Evolutionary conservation across 2,329 filamentous ascomycete genomes (phyloP), one percentile per base, ranked within the genome.

Genomic region (Diaporthe vexans): DNA sequence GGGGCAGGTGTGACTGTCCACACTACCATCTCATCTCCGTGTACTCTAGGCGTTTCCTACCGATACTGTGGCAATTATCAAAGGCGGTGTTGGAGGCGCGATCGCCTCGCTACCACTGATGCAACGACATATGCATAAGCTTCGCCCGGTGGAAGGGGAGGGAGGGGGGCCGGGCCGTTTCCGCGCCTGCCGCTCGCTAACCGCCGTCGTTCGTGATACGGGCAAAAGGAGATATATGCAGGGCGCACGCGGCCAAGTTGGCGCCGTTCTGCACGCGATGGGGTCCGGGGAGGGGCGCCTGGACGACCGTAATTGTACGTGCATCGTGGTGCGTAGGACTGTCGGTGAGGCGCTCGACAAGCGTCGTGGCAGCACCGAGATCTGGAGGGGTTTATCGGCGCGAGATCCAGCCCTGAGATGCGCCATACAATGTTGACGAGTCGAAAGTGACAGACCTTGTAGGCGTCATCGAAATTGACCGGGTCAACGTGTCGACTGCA

Each of bases 41-140:
- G 48, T 29, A 35, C 15, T 8, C 48, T 24, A 54, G 48, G 15
- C 10, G 48, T 40, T 35, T n/a, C 24, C 46, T 40, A 68, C 29
- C n/a, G 63, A 67, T 37, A 26, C 13, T 51, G 61, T 37, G 61
- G 61, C 46, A 29, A 29, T 8, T 17, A 7, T 40, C 33, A 48
- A 15, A 54, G 48, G 48, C 63, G 63, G 63, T 68, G 63, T 68
- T 29, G 63, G 40, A 24, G 48, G 63, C 63, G 33, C 29, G 29
- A 54, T 40, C 48, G 48, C 33, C 48, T 52, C 46, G 15, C 46
- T 52, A 54, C 48, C 46, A 24, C 63, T 9, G 48, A 68, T 26
- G 33, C 63, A 10, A 54, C 35, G 46, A 54, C 48, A 54, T 17
- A 11, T 40, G 33, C 48, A 54, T 29, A 17, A 54, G 48, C 33